These are phyloP conservation scores for Colletotrichum limetticola DNA, from an alignment of 2,329 filamentous ascomycete species.

Conservation along the genomic window DNA sequence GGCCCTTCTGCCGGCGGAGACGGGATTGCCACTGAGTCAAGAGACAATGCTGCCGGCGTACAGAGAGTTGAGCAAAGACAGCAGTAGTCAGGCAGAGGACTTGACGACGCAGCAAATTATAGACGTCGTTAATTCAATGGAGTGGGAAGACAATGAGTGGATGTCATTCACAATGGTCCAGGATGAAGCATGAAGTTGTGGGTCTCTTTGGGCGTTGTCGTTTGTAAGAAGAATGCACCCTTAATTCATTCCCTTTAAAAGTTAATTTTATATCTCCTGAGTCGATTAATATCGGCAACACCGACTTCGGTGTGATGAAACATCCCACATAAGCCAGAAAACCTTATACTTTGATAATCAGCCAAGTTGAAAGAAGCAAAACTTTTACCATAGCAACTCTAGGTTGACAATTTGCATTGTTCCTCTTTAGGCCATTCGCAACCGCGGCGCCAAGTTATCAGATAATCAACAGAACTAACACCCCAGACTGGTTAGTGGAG, in stretches of 20 bases:
- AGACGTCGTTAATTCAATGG: constrained; percentile 27
- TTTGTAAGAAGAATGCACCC: too few species aligned
- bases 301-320: not conserved
- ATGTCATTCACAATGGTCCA: constrained; percentile 26
- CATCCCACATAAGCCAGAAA: not conserved
- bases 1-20: not conserved
- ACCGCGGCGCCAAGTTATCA: not conserved
- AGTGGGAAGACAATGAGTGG: constrained; percentile 30
- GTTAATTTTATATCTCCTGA: not conserved
- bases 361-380: not conserved
- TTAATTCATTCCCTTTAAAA: not conserved
- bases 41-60: not conserved
- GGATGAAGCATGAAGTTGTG: not conserved
- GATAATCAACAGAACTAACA: not conserved
- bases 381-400: not conserved
- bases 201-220: not conserved
- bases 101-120: constrained; percentile 29
- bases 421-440: not conserved
- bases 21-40: not conserved
- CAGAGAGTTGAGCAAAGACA: constrained; percentile 3
- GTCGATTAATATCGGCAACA: not conserved
- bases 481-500: not conserved
- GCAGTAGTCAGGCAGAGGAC: constrained; percentile 27
- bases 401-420: not conserved
- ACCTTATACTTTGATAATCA: not conserved